These are phyloP conservation scores for Arthroderma sp. DNA, from an alignment of 2,329 filamentous ascomycete species.

Conservation along the genomic window DNA sequence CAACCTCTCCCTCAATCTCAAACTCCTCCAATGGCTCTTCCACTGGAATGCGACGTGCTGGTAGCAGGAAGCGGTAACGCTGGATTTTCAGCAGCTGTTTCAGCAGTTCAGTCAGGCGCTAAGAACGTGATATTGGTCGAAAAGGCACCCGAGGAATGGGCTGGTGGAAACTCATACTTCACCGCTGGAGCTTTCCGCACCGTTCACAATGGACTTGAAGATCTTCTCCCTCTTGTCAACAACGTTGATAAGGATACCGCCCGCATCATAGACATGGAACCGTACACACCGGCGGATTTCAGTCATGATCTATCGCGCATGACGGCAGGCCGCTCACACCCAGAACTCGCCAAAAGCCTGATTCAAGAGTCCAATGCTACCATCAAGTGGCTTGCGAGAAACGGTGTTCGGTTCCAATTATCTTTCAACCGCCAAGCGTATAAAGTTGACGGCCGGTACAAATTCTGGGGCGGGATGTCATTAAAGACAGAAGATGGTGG, in stretches of 20 bases:
- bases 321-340: constrained; percentile 42
- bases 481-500: constrained; percentile 47
- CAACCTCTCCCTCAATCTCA: not conserved
- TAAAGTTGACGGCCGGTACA: constrained; percentile 44
- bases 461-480: constrained; percentile 55
- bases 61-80: constrained; percentile 53
- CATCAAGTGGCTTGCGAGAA: constrained; percentile 42
- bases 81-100: constrained; percentile 47
- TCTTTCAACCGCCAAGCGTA: constrained; percentile 55
- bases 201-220: constrained; percentile 40
- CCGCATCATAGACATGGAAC: constrained; percentile 42
- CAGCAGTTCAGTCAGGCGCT: constrained; percentile 38
- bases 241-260: constrained; percentile 39
- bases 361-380: constrained; percentile 39
- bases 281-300: constrained; percentile 46
- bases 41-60: constrained; percentile 23
- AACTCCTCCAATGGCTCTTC: constrained; percentile 5
- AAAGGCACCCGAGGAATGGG: constrained; percentile 45
- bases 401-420: constrained; percentile 46
- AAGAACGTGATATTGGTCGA: constrained; percentile 43
- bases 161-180: constrained; percentile 52
- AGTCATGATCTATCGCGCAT: constrained; percentile 42
- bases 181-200: constrained; percentile 52
- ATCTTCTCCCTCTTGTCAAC: constrained; percentile 49
- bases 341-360: constrained; percentile 34